Base-by-base conservation (phyloP, 352 stramenopile genomes). In the Phytophthora fragariaefolia region DNA sequence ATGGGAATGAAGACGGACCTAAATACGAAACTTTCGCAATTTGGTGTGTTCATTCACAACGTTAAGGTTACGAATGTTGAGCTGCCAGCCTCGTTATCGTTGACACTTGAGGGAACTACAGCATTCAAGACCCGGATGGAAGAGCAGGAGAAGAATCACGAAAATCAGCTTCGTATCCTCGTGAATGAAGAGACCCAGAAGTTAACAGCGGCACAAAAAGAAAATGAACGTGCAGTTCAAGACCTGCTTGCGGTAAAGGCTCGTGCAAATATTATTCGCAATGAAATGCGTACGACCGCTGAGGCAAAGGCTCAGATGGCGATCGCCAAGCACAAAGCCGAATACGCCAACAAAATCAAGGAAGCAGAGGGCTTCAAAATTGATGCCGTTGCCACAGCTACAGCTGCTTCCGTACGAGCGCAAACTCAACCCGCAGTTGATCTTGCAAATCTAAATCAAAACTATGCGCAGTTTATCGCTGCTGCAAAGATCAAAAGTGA, bases 71-170 rank as follows among this genome's bases (percentile, higher is more conserved):
- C 84, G 5, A 83, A 91, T 66, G 84, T 93, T 1, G 84, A 83
- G n/a, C 58, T 95, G 12, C 84, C 84, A 1, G 26, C 69, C 6
- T 68, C 70, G 24, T 63, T 95, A 1, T 92, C 82, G 2, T 57
- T 66, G 1, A 87, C 74, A 27, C 74, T 95, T 8, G 87, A 95
- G 52, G 77, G 84, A n/a, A 91, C 83, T 15, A 90, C 84, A 9
- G 81, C 79, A 15, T 92, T 93, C 72, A 92, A 95, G 71, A 91
- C 84, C 10, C 74, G 80, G 18, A 95, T 95, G 80, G 79, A 88
- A 42, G 83, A 95, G 58, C 84, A 92, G 59, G 84, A 93, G 67
- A 95, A 95, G 69, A 93, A 90, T 58, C 83, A 95, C 58, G 83
- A 93, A 71, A 95, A 91, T 66, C 82, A 85, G 4, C 53, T 93